A percentile compares a stretch with the other conserved stretches of the same genome.
phyloP scores from a whole-genome alignment of 305 asterid genomes.

The Ilex paraguariensis region DNA sequence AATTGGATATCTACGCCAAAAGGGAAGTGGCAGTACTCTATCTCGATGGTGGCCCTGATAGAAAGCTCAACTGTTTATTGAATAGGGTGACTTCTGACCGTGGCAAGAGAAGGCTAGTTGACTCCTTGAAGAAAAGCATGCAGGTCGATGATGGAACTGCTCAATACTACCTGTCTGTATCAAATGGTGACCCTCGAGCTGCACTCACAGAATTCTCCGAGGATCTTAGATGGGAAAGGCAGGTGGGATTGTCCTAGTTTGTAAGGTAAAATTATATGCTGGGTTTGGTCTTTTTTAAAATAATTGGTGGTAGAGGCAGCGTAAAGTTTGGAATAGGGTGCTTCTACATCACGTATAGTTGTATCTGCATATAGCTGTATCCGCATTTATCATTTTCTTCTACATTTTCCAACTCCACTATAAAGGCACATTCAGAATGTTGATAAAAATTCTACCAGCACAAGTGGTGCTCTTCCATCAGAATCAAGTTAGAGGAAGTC shows the following conservation, averaged over 20 bases:
- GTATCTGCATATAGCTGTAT: too few species aligned
- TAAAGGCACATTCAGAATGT: too few species aligned
- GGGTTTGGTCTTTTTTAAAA: too few species aligned
- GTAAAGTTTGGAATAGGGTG: too few species aligned
- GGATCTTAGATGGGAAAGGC: conserved; percentile 85
- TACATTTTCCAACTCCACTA: too few species aligned
- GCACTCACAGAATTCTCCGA: conserved; percentile 68
- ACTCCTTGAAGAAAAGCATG: conserved; percentile 81
- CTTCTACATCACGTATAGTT: too few species aligned
- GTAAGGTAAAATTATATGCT: neutral
- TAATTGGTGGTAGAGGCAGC: too few species aligned
- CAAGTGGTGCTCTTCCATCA: too few species aligned
- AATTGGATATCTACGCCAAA: conserved; percentile 70
- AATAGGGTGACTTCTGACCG: conserved; percentile 45
- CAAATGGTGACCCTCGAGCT: conserved; percentile 86
- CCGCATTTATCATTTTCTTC: too few species aligned
- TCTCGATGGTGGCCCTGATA: conserved; percentile 67
- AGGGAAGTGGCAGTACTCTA: conserved; percentile 89
- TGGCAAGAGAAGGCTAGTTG: conserved; percentile 55
- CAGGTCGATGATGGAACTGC: conserved; percentile 83
- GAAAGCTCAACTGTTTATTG: conserved; percentile 32
- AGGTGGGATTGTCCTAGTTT: conserved; percentile 41
- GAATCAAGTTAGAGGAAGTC: too few species aligned
- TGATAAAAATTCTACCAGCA: too few species aligned
- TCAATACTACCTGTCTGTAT: conserved; percentile 61